phyloP scores from a whole-genome alignment of 768 basidiomycete genomes.

The Pleurotus cornucopiae region DNA sequence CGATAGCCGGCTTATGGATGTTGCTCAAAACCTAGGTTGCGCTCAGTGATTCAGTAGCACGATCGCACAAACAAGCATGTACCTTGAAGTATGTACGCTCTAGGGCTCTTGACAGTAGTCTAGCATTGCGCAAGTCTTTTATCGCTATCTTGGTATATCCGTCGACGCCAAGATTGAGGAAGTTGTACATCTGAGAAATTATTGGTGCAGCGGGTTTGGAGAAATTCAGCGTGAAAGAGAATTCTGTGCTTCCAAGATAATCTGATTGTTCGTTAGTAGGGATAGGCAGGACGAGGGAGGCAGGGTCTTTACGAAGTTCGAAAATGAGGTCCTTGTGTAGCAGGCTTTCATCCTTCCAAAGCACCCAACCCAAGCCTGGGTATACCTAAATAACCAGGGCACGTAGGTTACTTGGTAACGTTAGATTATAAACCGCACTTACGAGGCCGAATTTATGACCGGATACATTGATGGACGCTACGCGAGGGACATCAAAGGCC shows the following conservation, averaged over 20 bases:
- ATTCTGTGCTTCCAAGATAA: slow-evolving; percentile 57
- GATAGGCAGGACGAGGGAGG: slow-evolving; percentile 10
- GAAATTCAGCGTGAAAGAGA: slow-evolving; percentile 59
- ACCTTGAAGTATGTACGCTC: slow-evolving; percentile 50
- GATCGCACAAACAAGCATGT: neutral
- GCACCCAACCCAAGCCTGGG: slow-evolving; percentile 55
- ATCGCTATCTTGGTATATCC: slow-evolving; percentile 40
- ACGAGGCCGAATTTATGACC: slow-evolving; percentile 57
- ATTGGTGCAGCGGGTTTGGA: slow-evolving; percentile 56
- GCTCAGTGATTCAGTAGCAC: neutral
- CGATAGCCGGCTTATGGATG: slow-evolving; percentile 38
- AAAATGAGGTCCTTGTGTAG: slow-evolving; percentile 64
- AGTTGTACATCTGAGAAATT: slow-evolving; percentile 57
- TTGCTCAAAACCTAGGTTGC: slow-evolving; percentile 37
- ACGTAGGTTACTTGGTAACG: slow-evolving; percentile 4
- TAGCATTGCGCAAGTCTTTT: slow-evolving; percentile 52
- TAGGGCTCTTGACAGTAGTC: slow-evolving; percentile 52
- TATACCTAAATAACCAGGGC: slow-evolving; percentile 26
- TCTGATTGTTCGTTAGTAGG: slow-evolving; percentile 20
- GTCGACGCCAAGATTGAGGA: slow-evolving; percentile 54
- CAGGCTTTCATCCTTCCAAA: slow-evolving; percentile 55
- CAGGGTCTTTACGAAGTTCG: slow-evolving; percentile 44
- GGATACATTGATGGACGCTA: slow-evolving; percentile 48
- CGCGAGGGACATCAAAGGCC: slow-evolving; percentile 55
- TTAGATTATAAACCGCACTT: neutral